Conservation (phyloP, 306 rosid genomes). For the Begonia loranthoides region DNA sequence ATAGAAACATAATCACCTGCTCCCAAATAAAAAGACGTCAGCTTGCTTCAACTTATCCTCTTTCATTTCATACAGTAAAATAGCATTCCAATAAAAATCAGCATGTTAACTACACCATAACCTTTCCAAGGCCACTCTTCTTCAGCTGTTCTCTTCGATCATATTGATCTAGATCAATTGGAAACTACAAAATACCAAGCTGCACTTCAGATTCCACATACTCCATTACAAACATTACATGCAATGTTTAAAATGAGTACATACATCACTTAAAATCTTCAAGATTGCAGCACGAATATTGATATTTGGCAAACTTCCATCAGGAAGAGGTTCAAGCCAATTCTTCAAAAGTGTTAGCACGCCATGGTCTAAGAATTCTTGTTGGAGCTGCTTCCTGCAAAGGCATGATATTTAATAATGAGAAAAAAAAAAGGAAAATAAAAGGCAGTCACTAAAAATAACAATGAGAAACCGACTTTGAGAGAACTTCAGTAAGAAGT, state of each 20-base stretch:
- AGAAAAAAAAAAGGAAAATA: neutral
- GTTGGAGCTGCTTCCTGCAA: slow-evolving; percentile 81
- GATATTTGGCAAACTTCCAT: slow-evolving; percentile 88
- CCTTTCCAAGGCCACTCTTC: slow-evolving; percentile 97
- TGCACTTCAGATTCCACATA: slow-evolving; percentile 15
- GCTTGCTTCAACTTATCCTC: slow-evolving; percentile 6
- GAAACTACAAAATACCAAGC: slow-evolving; percentile 47
- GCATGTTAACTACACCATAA: slow-evolving; percentile 15
- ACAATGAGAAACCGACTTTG: slow-evolving; percentile 47
- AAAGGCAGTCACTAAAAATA: slow-evolving; percentile 1
- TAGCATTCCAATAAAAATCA: neutral
- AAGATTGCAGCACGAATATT: slow-evolving; percentile 75
- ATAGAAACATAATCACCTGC: slow-evolving; percentile 92
- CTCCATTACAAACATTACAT: slow-evolving; percentile 1
- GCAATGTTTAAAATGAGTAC: slow-evolving; percentile 8
- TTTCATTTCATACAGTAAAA: neutral
- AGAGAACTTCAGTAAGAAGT: slow-evolving; percentile 77
- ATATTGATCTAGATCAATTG: slow-evolving; percentile 77
- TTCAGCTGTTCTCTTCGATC: slow-evolving; percentile 94
- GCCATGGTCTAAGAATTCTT: slow-evolving; percentile 87
- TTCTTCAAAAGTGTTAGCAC: slow-evolving; percentile 66
- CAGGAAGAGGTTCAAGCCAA: slow-evolving; percentile 98
- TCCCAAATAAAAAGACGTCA: slow-evolving; percentile 6
- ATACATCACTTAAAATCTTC: slow-evolving; percentile 80
- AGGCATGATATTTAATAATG: neutral